These are phyloP conservation scores for Pelagomonas calceolata DNA, from an alignment of 108 stramenopile genomes.

Conservation along the genomic window DNA sequence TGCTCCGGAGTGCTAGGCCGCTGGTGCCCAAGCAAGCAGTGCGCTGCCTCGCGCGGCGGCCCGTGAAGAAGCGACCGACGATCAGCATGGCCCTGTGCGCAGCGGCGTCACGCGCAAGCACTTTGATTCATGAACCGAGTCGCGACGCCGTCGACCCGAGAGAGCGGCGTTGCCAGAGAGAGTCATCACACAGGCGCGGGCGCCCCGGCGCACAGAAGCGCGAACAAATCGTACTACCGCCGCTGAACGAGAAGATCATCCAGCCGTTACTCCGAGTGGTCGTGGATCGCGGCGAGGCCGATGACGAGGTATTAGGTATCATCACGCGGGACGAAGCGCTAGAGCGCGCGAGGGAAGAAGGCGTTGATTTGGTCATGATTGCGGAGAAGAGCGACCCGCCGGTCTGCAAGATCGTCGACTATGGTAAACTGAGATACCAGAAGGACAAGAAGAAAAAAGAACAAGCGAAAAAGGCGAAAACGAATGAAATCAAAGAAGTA, in stretches of 20 bases:
- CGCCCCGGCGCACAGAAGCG: background rate
- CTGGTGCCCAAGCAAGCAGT: no score
- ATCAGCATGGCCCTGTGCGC: no score
- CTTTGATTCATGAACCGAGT: no score
- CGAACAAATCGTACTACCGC: constrained; percentile 20
- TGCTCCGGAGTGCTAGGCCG: no score
- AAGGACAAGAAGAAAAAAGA: constrained; percentile 87
- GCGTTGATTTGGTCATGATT: constrained; percentile 77
- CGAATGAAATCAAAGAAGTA: constrained; percentile 83
- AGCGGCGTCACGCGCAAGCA: no score
- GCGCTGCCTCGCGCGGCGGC: no score
- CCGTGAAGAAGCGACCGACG: no score
- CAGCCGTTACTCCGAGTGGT: constrained; percentile 54
- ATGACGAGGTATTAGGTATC: constrained; percentile 76
- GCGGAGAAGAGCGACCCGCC: constrained; percentile 74
- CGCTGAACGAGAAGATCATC: constrained; percentile 66
- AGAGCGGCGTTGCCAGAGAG: no score
- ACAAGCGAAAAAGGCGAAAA: constrained; percentile 79
- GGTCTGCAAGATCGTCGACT: constrained; percentile 87
- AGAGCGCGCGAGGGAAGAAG: constrained; percentile 66
- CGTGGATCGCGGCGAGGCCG: constrained; percentile 42
- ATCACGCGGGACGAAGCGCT: constrained; percentile 71
- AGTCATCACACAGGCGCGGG: no score
- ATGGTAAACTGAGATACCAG: constrained; percentile 75
- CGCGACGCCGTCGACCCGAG: no score